Percentiles rank a stretch among this genome's conserved stretches.
These are phyloP conservation scores for Spizellomyces punctatus DNA, from an alignment of 192 early-diverging fungal species.

Conservation along the genomic window DNA sequence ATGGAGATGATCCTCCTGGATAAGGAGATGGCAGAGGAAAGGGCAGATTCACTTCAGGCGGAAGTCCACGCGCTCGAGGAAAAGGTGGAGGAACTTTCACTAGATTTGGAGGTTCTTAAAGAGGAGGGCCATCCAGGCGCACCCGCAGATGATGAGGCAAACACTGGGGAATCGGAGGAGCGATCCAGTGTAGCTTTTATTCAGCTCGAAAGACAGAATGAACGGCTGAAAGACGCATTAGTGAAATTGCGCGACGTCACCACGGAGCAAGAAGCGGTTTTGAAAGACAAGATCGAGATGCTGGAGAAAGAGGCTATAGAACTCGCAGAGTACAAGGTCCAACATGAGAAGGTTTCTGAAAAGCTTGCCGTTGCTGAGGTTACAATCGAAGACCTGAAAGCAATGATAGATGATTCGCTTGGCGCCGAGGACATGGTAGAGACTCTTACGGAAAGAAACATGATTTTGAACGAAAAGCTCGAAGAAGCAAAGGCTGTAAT, in stretches of 20 bases:
- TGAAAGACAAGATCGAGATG: slow-evolving; percentile 61
- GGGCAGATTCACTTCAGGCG: slow-evolving; percentile 72
- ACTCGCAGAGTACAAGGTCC: slow-evolving; percentile 59
- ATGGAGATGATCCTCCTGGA: slow-evolving; percentile 88
- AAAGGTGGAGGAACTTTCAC: slow-evolving; percentile 74
- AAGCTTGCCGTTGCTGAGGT: slow-evolving; percentile 65
- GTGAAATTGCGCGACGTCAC: slow-evolving; percentile 78
- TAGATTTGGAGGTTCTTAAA: slow-evolving; percentile 70
- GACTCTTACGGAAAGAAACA: slow-evolving; percentile 81
- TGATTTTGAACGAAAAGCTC: slow-evolving; percentile 72
- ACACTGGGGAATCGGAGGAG: neutral
- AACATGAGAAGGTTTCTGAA: slow-evolving; percentile 57
- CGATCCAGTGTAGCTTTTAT: slow-evolving; percentile 57
- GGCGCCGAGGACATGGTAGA: slow-evolving; percentile 86
- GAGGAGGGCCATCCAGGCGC: slow-evolving; percentile 44
- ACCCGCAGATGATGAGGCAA: neutral
- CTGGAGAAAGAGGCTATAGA: slow-evolving; percentile 71
- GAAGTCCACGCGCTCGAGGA: slow-evolving; percentile 75
- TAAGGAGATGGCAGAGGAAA: slow-evolving; percentile 91
- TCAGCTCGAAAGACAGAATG: slow-evolving; percentile 82
- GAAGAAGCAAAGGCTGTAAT: slow-evolving; percentile 77
- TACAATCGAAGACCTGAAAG: slow-evolving; percentile 82
- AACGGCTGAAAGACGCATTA: slow-evolving; percentile 85
- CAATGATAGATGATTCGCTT: slow-evolving; percentile 76
- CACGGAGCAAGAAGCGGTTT: slow-evolving; percentile 69